Evolutionary conservation across 2,329 filamentous ascomycete genomes (phyloP).

Genomic region (Xylaria sp.): DNA sequence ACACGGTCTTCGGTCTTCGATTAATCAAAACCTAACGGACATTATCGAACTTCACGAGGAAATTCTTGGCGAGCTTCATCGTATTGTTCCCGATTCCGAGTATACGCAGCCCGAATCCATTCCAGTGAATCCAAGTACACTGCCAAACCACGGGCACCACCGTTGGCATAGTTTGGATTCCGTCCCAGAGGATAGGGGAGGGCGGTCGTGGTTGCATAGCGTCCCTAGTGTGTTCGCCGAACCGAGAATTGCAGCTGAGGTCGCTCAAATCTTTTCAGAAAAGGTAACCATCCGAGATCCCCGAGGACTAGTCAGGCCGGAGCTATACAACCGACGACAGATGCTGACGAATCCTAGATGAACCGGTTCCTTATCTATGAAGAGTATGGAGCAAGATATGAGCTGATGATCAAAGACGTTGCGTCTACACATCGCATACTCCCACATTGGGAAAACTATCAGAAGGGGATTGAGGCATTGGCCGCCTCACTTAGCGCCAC

Average conservation of each 20-base stretch:
- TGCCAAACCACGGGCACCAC: constrained; percentile 51
- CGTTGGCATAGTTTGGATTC: constrained; percentile 62
- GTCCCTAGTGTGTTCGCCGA: constrained; percentile 66
- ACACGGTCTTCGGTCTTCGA: constrained; percentile 73
- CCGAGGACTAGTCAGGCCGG: constrained; percentile 1
- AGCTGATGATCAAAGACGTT: constrained; percentile 83
- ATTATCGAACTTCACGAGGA: constrained; percentile 87
- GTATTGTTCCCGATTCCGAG: constrained; percentile 75
- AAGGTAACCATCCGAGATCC: constrained; percentile 58
- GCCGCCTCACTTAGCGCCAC: constrained; percentile 78
- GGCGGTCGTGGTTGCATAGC: constrained; percentile 57
- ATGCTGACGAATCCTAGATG: constrained; percentile 64
- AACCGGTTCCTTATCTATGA: constrained; percentile 87
- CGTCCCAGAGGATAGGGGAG: constrained; percentile 56
- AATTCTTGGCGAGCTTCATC: constrained; percentile 79
- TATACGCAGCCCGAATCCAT: constrained; percentile 60
- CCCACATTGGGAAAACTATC: constrained; percentile 81
- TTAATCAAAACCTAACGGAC: constrained; percentile 81
- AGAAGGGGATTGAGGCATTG: constrained; percentile 85
- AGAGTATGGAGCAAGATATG: constrained; percentile 91
- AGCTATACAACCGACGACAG: constrained; percentile 23
- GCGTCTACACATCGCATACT: constrained; percentile 74
- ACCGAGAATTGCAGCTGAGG: constrained; percentile 68
- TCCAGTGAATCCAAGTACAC: constrained; percentile 39
- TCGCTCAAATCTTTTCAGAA: constrained; percentile 69